Conservation (phyloP, 768 basidiomycete species). For the Suillus paluster region DNA sequence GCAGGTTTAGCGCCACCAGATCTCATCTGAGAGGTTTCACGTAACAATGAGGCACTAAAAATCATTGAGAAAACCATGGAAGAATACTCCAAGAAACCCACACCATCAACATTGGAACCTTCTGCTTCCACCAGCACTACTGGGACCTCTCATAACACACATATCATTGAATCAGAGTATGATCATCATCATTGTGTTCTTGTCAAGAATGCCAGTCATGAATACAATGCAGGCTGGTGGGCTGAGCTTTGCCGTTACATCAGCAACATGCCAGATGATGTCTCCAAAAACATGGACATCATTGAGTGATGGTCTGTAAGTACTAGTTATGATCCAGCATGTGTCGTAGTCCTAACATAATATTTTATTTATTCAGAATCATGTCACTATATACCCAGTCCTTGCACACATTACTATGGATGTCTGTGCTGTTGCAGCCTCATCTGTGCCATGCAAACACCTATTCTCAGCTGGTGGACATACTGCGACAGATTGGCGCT, state of each 20-base stretch:
- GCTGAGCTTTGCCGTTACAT: conserved; percentile 18
- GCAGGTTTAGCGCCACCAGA: too few relatives aligned
- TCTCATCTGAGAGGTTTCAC: too few relatives aligned
- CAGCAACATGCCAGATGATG: conserved; percentile 9
- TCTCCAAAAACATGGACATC: conserved; percentile 17
- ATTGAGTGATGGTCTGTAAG: conserved; percentile 20
- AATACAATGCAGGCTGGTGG: not conserved
- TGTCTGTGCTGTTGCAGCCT: conserved; percentile 11
- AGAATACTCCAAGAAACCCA: not conserved
- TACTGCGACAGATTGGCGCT: not conserved
- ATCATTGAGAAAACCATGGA: conserved; percentile 13
- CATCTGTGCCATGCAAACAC: conserved; percentile 13
- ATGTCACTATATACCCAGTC: not conserved
- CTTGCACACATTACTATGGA: conserved; percentile 2
- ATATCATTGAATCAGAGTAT: conserved; percentile 2
- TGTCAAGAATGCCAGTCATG: not conserved
- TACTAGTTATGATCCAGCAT: not conserved
- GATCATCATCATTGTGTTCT: not conserved
- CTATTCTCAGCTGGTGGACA: conserved; percentile 19
- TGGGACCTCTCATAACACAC: too few relatives aligned
- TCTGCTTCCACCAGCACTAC: not conserved
- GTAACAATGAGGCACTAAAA: conserved; percentile 16
- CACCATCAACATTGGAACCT: too few relatives aligned
- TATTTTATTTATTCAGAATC: not conserved
- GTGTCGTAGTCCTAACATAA: not conserved